These are phyloP conservation scores for Sphagnum tenellum DNA, from an alignment of 225 moss, liverwort and hornwort species.

Conservation along the genomic window DNA sequence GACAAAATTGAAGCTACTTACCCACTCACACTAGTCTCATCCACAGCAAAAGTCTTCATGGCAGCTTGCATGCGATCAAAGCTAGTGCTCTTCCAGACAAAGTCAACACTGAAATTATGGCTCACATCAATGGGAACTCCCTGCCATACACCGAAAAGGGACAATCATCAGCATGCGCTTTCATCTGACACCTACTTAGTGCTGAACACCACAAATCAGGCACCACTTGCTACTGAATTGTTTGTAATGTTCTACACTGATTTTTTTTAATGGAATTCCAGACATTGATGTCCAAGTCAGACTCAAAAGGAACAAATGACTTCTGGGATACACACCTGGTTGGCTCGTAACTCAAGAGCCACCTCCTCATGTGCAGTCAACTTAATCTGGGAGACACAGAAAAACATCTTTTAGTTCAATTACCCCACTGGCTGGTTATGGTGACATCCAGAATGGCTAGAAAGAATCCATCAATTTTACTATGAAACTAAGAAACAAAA, in stretches of 20 bases:
- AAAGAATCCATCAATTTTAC: no score
- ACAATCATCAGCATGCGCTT: no score
- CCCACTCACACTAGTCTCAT: slow-evolving; percentile 61
- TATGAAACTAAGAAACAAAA: neutral
- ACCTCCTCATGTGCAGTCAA: slow-evolving; percentile 61
- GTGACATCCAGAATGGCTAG: no score
- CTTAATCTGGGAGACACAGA: slow-evolving; percentile 29
- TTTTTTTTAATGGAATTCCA: no score
- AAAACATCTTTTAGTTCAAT: no score
- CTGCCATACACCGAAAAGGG: slow-evolving; percentile 9
- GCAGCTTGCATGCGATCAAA: slow-evolving; percentile 59
- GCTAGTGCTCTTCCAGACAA: slow-evolving; percentile 60
- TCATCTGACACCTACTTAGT: neutral
- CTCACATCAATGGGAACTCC: slow-evolving; percentile 57
- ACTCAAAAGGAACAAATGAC: no score
- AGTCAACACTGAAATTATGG: slow-evolving; percentile 56
- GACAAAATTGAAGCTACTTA: neutral
- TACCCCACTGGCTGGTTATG: no score
- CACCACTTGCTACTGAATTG: no score
- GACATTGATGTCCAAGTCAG: no score
- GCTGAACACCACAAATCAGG: no score
- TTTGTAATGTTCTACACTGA: no score
- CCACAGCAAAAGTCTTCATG: slow-evolving; percentile 59
- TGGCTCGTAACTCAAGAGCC: slow-evolving; percentile 50
- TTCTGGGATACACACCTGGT: slow-evolving; percentile 26